A percentile compares a stretch with the other conserved stretches of the same genome.
These are phyloP conservation scores for Lipomyces lipofer DNA, from an alignment of 805 yeast species.

Conservation along the genomic window DNA sequence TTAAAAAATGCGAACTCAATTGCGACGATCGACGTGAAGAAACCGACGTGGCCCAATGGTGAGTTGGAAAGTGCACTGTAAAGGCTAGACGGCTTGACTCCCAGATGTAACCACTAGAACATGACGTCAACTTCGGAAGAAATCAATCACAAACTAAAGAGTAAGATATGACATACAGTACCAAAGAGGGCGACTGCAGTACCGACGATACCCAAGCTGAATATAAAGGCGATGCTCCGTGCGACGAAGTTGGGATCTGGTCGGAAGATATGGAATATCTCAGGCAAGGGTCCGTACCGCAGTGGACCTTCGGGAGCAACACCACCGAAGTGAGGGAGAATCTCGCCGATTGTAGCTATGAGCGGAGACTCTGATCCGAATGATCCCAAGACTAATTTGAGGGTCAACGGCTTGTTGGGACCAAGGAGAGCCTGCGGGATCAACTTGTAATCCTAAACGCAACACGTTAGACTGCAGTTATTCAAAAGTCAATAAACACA, in stretches of 20 bases:
- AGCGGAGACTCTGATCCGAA: slow-evolving; percentile 32
- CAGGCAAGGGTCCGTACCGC: slow-evolving; percentile 50
- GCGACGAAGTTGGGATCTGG: slow-evolving; percentile 55
- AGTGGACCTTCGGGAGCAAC: slow-evolving; percentile 2
- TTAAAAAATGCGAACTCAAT: slow-evolving; percentile 56
- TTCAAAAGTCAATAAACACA: neutral
- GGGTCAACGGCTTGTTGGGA: slow-evolving; percentile 32
- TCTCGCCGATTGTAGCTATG: slow-evolving; percentile 14
- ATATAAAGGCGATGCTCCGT: slow-evolving; percentile 52
- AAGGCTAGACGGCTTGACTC: slow-evolving; percentile 34
- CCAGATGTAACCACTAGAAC: slow-evolving; percentile 31
- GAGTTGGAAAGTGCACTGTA: slow-evolving; percentile 40
- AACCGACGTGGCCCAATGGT: slow-evolving; percentile 45
- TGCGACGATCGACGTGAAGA: slow-evolving; percentile 50
- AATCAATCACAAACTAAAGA: too few relatives aligned
- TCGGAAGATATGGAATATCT: slow-evolving; percentile 64
- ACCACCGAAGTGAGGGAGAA: slow-evolving; percentile 31
- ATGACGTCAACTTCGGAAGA: neutral
- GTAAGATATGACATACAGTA: slow-evolving; percentile 12
- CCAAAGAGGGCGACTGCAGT: slow-evolving; percentile 48
- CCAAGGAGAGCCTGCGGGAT: slow-evolving; percentile 39
- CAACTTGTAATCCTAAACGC: slow-evolving; percentile 30
- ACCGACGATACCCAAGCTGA: slow-evolving; percentile 48
- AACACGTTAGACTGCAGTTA: neutral
- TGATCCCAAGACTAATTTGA: slow-evolving; percentile 37